Base-by-base conservation (phyloP, 1,284 basidiomycete species). In the Ceratobasidium theobromae region DNA sequence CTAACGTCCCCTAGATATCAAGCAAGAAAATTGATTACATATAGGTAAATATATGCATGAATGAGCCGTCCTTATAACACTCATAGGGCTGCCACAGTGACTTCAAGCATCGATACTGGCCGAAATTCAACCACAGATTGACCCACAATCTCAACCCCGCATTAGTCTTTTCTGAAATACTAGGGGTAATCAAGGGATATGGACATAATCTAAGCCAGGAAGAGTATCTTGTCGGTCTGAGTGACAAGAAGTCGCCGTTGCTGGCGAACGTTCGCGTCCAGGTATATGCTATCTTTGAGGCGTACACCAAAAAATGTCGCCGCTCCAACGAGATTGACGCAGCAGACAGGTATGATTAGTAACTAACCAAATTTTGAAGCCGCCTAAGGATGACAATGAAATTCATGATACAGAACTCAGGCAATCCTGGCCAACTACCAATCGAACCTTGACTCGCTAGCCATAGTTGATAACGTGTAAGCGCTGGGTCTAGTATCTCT, bases 171-270 rank as follows among this genome's bases (percentile, higher is more conserved):
- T 83, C 80, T n/a, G 87, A 91, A 70, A 78, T 90, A 45, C 80
- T 89, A 70, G 87, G 87, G 27, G 81, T 88, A 1, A 86, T 90
- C 71, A 83, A 84, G 71, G 88, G 88, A 0, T 86, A 85, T 0
- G 85, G 88, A 71, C 73, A 75, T 35, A 76, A 85, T 0, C 69
- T 84, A 14, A 65, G 68, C 0, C 72, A 69, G 38, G 69, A 72
- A 1, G 68, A 74, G 75, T 70, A 75, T 89, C 1, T 78, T 81
- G 53, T 72, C 74, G 25, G 72, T 77, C 0, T 89, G 88, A 72
- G 71, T 76, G 32, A 70, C 71, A 30, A 77, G 86, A 18, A 82
- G 84, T 45, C 69, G 76, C 55, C 80, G 66, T 11, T 81, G 0
- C 87, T 88, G 70, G 77, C 83, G 0, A 76, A 73, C 4, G 78